Conservation (phyloP, 2,329 filamentous ascomycete species). For the Helminthosporium solani region DNA sequence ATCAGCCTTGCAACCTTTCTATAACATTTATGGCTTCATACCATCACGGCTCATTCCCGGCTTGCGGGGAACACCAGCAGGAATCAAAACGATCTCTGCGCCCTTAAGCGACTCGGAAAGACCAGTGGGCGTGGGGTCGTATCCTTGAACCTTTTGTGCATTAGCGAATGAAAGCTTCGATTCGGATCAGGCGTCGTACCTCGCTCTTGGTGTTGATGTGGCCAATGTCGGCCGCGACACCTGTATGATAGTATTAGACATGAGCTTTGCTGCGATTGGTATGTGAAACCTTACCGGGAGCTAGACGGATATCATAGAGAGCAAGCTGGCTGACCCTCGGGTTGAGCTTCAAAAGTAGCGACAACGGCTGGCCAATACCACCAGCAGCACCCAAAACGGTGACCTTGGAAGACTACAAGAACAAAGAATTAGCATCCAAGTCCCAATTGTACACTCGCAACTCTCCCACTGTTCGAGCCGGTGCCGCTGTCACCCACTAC, state of each 20-base stretch:
- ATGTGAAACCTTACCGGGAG: constrained; percentile 67
- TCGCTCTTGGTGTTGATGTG: constrained; percentile 99
- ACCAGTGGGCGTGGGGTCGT: constrained; percentile 73
- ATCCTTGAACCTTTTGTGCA: constrained; percentile 70
- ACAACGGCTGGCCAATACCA: constrained; percentile 97
- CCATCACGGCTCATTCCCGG: constrained; percentile 98
- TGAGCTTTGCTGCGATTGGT: not conserved
- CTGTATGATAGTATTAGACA: constrained; percentile 50
- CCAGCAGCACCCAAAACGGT: constrained; percentile 94
- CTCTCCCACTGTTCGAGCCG: constrained; percentile 1
- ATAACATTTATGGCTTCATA: constrained; percentile 39
- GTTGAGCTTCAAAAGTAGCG: constrained; percentile 98
- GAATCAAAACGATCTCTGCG: constrained; percentile 93
- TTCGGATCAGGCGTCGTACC: constrained; percentile 38
- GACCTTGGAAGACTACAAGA: constrained; percentile 85
- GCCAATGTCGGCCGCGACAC: constrained; percentile 96
- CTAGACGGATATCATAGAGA: constrained; percentile 96
- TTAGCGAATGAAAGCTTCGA: constrained; percentile 20
- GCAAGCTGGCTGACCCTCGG: constrained; percentile 89
- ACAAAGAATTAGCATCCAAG: constrained; percentile 23
- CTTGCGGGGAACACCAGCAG: constrained; percentile 97
- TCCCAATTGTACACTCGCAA: constrained; percentile 14
- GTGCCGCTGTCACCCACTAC: constrained; percentile 5
- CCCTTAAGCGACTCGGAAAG: constrained; percentile 79
- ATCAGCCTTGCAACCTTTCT: constrained; percentile 12